These are phyloP conservation scores for Trichosporon sp. DNA, from an alignment of 1,284 basidiomycete species.

Conservation along the genomic window DNA sequence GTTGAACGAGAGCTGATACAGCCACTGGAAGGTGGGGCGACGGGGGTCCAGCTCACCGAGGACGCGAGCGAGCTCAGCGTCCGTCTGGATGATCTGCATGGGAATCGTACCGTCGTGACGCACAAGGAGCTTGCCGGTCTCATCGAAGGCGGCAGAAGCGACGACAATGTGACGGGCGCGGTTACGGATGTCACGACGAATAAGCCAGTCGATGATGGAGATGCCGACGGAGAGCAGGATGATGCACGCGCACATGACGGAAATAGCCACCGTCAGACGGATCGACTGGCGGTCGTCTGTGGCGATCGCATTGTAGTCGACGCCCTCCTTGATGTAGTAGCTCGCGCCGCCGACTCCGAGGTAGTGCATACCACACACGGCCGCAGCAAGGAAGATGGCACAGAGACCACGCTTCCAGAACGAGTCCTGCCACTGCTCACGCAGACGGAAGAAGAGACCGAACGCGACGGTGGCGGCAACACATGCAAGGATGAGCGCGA, in stretches of 20 bases:
- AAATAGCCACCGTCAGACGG: slow-evolving; percentile 57
- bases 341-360: slow-evolving; percentile 59
- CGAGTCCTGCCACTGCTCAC: slow-evolving; percentile 59
- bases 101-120: slow-evolving; percentile 60
- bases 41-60: slow-evolving; percentile 59
- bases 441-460: slow-evolving; percentile 59
- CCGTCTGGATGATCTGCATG: slow-evolving; percentile 60
- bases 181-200: slow-evolving; percentile 53
- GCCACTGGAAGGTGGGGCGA: slow-evolving; percentile 61
- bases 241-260: slow-evolving; percentile 60
- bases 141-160: slow-evolving; percentile 60
- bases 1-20: slow-evolving; percentile 61
- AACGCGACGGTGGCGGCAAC: slow-evolving; percentile 58
- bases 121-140: slow-evolving; percentile 59
- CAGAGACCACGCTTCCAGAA: slow-evolving; percentile 60
- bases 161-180: slow-evolving; percentile 60
- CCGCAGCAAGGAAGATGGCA: slow-evolving; percentile 56
- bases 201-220: slow-evolving; percentile 54
- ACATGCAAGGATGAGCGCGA: slow-evolving; percentile 59
- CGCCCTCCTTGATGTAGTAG: slow-evolving; percentile 49
- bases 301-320: slow-evolving; percentile 18
- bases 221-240: slow-evolving; percentile 57
- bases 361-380: slow-evolving; percentile 62
- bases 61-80: slow-evolving; percentile 57
- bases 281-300: slow-evolving; percentile 41